Conservation (phyloP, 1,139 yeast genomes). For the Schizosaccharomyces versatilis region DNA sequence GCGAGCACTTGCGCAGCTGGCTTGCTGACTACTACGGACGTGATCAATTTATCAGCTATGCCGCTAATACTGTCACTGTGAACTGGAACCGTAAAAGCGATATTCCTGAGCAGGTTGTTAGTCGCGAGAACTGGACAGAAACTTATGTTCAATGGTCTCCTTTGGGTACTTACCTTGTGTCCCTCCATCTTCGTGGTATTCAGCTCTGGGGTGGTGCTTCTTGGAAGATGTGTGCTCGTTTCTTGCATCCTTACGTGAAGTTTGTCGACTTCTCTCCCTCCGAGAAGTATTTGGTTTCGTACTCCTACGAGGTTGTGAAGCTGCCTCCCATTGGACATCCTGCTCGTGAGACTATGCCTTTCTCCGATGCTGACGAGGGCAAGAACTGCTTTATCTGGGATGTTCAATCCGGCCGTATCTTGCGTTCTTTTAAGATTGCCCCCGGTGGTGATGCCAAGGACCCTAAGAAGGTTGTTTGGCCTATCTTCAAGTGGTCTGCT, state of each 20-base stretch:
- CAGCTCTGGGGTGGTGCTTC: slow-evolving; percentile 89
- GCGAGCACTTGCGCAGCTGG: slow-evolving; percentile 73
- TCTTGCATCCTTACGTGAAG: slow-evolving; percentile 75
- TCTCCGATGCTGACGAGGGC: slow-evolving; percentile 73
- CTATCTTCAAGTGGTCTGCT: slow-evolving; percentile 85
- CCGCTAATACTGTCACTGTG: slow-evolving; percentile 60
- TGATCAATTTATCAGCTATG: slow-evolving; percentile 72
- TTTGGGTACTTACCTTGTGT: slow-evolving; percentile 68
- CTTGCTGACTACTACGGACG: slow-evolving; percentile 72
- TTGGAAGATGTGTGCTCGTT: slow-evolving; percentile 53
- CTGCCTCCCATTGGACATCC: slow-evolving; percentile 46
- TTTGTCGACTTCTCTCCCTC: slow-evolving; percentile 80
- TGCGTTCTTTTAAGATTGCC: slow-evolving; percentile 77
- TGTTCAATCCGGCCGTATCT: slow-evolving; percentile 57
- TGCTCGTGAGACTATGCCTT: slow-evolving; percentile 44
- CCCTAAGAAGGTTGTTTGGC: slow-evolving; percentile 56
- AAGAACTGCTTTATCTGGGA: slow-evolving; percentile 93
- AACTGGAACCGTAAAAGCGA: slow-evolving; percentile 68
- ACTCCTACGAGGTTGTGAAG: slow-evolving; percentile 65
- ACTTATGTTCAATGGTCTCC: slow-evolving; percentile 82
- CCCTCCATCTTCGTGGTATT: slow-evolving; percentile 85
- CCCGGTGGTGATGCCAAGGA: slow-evolving; percentile 22
- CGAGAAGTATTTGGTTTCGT: slow-evolving; percentile 74
- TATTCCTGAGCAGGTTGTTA: slow-evolving; percentile 56
- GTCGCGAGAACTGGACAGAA: slow-evolving; percentile 64